phyloP scores from a whole-genome alignment of 805 yeast species.

The Ogataea methanolica region DNA sequence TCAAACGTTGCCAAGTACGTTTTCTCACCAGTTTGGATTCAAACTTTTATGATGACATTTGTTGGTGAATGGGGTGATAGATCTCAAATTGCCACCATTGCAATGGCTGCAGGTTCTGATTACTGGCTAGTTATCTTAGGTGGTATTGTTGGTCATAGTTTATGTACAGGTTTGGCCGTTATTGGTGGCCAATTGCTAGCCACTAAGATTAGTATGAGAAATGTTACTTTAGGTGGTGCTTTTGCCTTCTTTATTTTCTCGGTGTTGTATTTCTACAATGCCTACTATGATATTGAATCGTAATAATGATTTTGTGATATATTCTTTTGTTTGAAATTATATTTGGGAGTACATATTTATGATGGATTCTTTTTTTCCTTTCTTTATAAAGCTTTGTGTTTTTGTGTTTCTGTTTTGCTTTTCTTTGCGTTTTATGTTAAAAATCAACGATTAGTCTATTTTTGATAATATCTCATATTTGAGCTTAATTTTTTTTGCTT shows the following conservation, averaged over 20 bases:
- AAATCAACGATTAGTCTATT: no score
- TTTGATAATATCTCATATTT: no score
- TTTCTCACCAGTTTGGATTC: slow-evolving; percentile 87
- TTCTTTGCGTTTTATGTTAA: no score
- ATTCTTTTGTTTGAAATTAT: background rate
- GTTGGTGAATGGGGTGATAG: slow-evolving; percentile 99
- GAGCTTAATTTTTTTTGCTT: no score
- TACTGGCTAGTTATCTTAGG: slow-evolving; percentile 88
- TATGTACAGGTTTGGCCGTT: slow-evolving; percentile 89
- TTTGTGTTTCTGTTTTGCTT: no score
- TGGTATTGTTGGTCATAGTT: slow-evolving; percentile 81
- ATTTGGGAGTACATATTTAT: background rate
- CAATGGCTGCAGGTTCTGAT: slow-evolving; percentile 96
- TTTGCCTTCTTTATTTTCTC: slow-evolving; percentile 81
- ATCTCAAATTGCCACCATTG: slow-evolving; percentile 96
- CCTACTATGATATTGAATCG: slow-evolving; percentile 32
- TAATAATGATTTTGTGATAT: slow-evolving; percentile 2
- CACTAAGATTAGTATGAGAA: slow-evolving; percentile 83
- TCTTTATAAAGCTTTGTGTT: no score
- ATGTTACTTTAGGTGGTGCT: slow-evolving; percentile 89
- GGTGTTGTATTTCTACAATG: slow-evolving; percentile 72
- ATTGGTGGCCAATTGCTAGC: slow-evolving; percentile 90
- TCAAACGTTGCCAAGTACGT: slow-evolving; percentile 55
- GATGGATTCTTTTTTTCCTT: background rate
- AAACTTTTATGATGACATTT: slow-evolving; percentile 92